Conservation (phyloP, 2,329 filamentous ascomycete species). For the Cadophora luteo-olivacea region DNA sequence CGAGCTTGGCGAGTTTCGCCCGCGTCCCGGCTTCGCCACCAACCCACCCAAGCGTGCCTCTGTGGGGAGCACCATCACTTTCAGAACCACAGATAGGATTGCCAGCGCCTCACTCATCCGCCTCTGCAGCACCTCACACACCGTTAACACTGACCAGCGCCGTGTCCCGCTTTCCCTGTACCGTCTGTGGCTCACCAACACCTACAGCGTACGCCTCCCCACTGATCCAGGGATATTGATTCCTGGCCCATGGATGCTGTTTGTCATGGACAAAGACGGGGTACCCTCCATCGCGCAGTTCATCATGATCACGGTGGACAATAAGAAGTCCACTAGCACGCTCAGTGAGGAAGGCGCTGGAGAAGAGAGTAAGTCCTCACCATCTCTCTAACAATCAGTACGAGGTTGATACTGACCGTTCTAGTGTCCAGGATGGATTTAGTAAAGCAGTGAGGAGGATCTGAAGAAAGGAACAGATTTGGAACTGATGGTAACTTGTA, state of each 20-base stretch:
- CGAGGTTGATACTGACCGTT: background rate
- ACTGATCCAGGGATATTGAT: slow-evolving; percentile 55
- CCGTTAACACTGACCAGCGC: slow-evolving; percentile 64
- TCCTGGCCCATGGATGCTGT: slow-evolving; percentile 62
- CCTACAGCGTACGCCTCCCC: slow-evolving; percentile 50
- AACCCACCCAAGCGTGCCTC: background rate
- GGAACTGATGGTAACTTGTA: no score
- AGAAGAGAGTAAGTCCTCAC: background rate
- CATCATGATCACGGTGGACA: background rate
- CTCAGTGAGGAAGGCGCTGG: background rate
- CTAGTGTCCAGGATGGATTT: background rate
- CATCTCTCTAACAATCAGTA: background rate
- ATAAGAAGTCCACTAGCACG: background rate
- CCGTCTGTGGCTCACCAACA: slow-evolving; percentile 48
- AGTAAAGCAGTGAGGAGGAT: background rate
- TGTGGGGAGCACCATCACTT: background rate
- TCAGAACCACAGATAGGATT: background rate
- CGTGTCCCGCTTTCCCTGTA: slow-evolving; percentile 52
- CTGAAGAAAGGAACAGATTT: background rate
- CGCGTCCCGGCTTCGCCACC: background rate
- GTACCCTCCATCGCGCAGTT: slow-evolving; percentile 44
- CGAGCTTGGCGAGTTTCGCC: slow-evolving; percentile 47
- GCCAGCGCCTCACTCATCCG: slow-evolving; percentile 1
- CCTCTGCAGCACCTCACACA: slow-evolving; percentile 53
- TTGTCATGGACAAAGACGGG: slow-evolving; percentile 53